phyloP scores from a whole-genome alignment of 352 stramenopile genomes.

The Albugo laibachii region DNA sequence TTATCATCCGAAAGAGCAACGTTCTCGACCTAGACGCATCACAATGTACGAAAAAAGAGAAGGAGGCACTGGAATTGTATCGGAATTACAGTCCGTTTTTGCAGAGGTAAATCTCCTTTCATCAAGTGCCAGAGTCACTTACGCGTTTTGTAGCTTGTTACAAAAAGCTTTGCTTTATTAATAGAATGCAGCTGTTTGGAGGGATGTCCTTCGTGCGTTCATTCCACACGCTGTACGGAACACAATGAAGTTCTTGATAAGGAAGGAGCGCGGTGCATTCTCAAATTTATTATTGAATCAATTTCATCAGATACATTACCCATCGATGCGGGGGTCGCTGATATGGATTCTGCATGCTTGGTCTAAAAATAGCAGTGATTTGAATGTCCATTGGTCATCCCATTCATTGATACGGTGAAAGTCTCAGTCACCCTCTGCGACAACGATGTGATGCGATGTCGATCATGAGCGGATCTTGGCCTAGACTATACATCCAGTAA shows the following conservation, averaged over 20 bases:
- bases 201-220: conserved; percentile 80
- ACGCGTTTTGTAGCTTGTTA: conserved; percentile 14
- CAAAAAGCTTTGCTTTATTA: conserved; percentile 42
- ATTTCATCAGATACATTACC: too few species aligned
- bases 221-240: conserved; percentile 65
- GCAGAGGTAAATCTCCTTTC: conserved; percentile 17
- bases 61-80: conserved; percentile 71
- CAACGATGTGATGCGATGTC: too few species aligned
- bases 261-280: conserved; percentile 14
- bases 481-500: too few species aligned
- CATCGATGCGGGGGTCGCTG: too few species aligned
- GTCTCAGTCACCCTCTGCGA: too few species aligned
- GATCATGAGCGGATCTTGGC: too few species aligned
- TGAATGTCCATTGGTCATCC: too few species aligned
- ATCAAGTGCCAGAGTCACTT: neutral
- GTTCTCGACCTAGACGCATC: conserved; percentile 49
- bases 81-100: conserved; percentile 46
- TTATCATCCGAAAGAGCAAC: conserved; percentile 50
- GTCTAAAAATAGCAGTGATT: too few species aligned
- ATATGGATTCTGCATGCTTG: too few species aligned
- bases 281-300: too few species aligned
- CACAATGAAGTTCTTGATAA: conserved; percentile 84
- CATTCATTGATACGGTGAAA: too few species aligned
- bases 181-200: conserved; percentile 45
- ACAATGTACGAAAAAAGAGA: conserved; percentile 79